phyloP scores from a whole-genome alignment of 2,329 filamentous ascomycete genomes.

The Trichophyton equinum region DNA sequence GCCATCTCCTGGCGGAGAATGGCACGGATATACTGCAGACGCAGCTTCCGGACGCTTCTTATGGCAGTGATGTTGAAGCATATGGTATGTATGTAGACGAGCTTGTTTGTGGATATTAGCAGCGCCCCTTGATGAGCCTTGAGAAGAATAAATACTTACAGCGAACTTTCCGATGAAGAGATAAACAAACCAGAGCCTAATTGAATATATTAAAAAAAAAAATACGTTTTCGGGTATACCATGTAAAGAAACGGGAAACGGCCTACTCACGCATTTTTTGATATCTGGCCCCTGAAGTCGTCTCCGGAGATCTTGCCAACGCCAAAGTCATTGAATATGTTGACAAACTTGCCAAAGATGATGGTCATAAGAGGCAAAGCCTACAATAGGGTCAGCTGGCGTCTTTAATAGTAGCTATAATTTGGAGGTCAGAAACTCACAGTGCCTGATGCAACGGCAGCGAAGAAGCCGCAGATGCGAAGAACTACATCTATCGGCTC shows the following conservation, averaged over 20 bases:
- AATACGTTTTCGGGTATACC: neutral
- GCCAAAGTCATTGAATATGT: conserved; percentile 35
- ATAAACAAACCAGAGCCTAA: conserved; percentile 51
- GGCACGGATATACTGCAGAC: conserved; percentile 15
- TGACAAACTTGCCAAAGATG: conserved; percentile 41
- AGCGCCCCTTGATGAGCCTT: neutral
- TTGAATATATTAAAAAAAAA: neutral
- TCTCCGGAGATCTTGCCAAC: conserved; percentile 21
- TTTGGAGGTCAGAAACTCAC: neutral
- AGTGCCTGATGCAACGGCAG: conserved; percentile 9
- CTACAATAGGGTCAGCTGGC: neutral
- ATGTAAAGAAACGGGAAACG: neutral
- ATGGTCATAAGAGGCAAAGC: conserved; percentile 37
- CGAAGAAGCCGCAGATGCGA: conserved; percentile 8
- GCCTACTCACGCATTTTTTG: conserved; percentile 23
- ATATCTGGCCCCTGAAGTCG: conserved; percentile 28
- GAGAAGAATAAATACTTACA: conserved; percentile 6
- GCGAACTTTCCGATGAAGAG: conserved; percentile 50
- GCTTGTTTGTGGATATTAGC: conserved; percentile 25
- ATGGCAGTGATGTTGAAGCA: conserved; percentile 35
- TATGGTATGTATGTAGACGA: conserved; percentile 51
- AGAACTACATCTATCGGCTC: conserved; percentile 9
- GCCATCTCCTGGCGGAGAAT: conserved; percentile 18
- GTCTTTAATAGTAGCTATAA: neutral
- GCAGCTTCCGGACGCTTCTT: conserved; percentile 18